Evolutionary conservation across 352 stramenopile genomes (phyloP).

Genomic region (Pythium vanterpoolii): DNA sequence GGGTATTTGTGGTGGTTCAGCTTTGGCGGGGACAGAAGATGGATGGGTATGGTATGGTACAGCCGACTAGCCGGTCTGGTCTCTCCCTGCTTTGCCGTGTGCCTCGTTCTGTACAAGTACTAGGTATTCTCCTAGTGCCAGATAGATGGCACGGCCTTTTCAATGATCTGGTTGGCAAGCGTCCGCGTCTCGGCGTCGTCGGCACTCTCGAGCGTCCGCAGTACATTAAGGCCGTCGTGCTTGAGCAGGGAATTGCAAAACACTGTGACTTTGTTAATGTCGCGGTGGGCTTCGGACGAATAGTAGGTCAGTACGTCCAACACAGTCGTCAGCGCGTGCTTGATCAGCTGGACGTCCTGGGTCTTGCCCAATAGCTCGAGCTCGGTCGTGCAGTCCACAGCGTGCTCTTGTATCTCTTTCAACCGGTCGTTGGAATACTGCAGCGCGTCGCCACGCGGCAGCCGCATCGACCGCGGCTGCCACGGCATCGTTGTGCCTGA

Average conservation of each 20-base stretch:
- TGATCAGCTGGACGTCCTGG: constrained; percentile 22
- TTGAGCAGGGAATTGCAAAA: constrained; percentile 82
- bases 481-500: not conserved
- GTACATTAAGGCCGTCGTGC: constrained; percentile 63
- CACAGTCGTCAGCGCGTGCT: constrained; percentile 51
- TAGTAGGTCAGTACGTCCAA: constrained; percentile 73
- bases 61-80: too few species aligned
- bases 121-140: constrained; percentile 53
- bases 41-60: too few species aligned
- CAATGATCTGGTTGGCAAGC: constrained; percentile 72
- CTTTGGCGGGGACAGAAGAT: too few species aligned
- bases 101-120: not conserved
- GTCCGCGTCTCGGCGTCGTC: constrained; percentile 48
- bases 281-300: constrained; percentile 60
- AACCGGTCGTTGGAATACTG: constrained; percentile 46
- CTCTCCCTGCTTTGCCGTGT: not conserved
- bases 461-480: constrained; percentile 13
- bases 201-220: constrained; percentile 53
- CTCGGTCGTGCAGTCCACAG: constrained; percentile 56
- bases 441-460: constrained; percentile 27
- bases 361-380: constrained; percentile 39
- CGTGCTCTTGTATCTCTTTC: constrained; percentile 53
- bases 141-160: constrained; percentile 78
- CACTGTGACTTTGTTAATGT: constrained; percentile 79
- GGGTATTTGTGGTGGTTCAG: not conserved